Evolutionary conservation across 2,329 filamentous ascomycete genomes (phyloP).

Genomic region (Exophiala phaeomuriformis): DNA sequence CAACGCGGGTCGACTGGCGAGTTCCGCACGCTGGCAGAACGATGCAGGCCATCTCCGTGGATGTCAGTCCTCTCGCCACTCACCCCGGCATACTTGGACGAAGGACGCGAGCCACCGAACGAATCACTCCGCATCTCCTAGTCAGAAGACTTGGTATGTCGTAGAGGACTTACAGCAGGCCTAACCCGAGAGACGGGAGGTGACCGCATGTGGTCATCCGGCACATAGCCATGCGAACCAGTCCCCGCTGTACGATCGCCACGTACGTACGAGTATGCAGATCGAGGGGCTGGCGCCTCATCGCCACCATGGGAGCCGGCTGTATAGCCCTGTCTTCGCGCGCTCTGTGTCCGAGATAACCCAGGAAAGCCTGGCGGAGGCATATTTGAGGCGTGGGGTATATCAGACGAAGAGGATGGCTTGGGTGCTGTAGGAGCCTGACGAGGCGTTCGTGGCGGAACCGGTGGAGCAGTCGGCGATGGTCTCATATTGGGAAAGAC

Average conservation of each 20-base stretch:
- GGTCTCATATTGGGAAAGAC: conserved; percentile 24
- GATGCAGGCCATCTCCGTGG: conserved; percentile 44
- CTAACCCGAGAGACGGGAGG: conserved; percentile 18
- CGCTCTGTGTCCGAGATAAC: conserved; percentile 35
- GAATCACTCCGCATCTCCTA: conserved; percentile 30
- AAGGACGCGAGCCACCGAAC: conserved; percentile 41
- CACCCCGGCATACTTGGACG: conserved; percentile 49
- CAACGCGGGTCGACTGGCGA: conserved; percentile 36
- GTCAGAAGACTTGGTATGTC: conserved; percentile 31
- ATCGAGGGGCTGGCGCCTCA: conserved; percentile 48
- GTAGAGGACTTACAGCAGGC: conserved; percentile 34
- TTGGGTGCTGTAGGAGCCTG: conserved; percentile 25
- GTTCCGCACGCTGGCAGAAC: conserved; percentile 49
- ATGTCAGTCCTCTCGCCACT: conserved; percentile 53
- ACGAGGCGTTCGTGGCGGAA: conserved; percentile 18
- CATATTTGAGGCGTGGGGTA: conserved; percentile 31
- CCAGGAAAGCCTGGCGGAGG: conserved; percentile 30
- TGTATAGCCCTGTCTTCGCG: conserved; percentile 51
- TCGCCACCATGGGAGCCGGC: conserved; percentile 53
- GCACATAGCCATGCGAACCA: conserved; percentile 13
- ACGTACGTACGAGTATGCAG: conserved; percentile 40
- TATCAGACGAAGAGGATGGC: conserved; percentile 17
- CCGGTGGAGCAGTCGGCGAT: conserved; percentile 9
- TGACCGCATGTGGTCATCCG: conserved; percentile 16
- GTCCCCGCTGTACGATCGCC: conserved; percentile 11